A percentile compares a stretch with the other conserved stretches of the same genome.
Evolutionary conservation across 768 basidiomycete species (phyloP).

Genomic region (Clitopilus passeckerianus): DNA sequence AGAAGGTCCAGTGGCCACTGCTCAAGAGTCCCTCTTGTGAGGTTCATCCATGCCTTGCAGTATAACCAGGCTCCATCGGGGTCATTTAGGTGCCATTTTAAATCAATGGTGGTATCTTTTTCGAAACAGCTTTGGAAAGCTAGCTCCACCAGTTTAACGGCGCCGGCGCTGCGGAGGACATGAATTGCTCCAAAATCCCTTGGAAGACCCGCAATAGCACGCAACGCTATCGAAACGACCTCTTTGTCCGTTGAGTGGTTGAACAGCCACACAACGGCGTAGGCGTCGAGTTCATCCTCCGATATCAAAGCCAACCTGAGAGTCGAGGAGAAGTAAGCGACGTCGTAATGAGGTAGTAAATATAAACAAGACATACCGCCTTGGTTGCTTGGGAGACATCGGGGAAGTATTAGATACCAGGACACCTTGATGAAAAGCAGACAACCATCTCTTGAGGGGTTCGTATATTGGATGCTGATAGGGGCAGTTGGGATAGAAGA

Average conservation of each 20-base stretch:
- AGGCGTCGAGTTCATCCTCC: slow-evolving; percentile 32
- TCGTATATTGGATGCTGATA: slow-evolving; percentile 36
- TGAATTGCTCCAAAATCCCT: slow-evolving; percentile 31
- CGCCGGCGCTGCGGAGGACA: slow-evolving; percentile 29
- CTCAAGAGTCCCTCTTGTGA: slow-evolving; percentile 28
- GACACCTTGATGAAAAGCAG: background rate
- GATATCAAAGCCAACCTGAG: background rate
- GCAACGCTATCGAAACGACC: slow-evolving; percentile 23
- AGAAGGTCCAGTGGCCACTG: slow-evolving; percentile 30
- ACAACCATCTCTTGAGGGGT: slow-evolving; percentile 20
- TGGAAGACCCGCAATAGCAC: slow-evolving; percentile 33
- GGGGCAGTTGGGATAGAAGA: slow-evolving; percentile 35
- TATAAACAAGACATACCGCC: background rate
- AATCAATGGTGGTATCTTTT: slow-evolving; percentile 28
- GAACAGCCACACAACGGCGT: slow-evolving; percentile 31
- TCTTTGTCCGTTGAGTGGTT: slow-evolving; percentile 26
- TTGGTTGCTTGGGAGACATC: background rate
- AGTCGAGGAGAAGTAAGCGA: background rate
- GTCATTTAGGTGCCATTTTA: slow-evolving; percentile 31
- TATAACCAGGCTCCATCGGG: slow-evolving; percentile 27
- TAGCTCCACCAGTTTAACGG: slow-evolving; percentile 25
- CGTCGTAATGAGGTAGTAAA: background rate
- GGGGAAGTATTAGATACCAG: background rate
- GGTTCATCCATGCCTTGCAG: slow-evolving; percentile 35
- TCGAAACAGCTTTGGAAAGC: slow-evolving; percentile 33